Percentiles rank a stretch among this genome's conserved stretches.
phyloP scores from a whole-genome alignment of 1,284 basidiomycete genomes.

The Vanrija humicola region DNA sequence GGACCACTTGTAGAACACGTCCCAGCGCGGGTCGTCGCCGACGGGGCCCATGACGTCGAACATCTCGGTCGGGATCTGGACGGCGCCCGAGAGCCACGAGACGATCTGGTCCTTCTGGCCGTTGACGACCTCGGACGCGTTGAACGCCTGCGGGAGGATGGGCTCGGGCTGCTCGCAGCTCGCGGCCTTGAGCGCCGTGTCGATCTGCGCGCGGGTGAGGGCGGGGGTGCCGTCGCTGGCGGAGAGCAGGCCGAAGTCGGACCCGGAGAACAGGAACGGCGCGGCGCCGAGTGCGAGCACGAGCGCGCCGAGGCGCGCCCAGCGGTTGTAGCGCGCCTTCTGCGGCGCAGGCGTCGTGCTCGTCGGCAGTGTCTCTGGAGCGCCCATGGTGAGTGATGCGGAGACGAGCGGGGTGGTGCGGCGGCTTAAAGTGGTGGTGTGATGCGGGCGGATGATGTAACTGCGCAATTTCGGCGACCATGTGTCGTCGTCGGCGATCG shows the following conservation, averaged over 20 bases:
- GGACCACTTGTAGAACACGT: conserved; percentile 45
- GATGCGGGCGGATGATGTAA: no score
- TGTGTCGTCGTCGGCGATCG: no score
- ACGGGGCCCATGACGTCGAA: conserved; percentile 48
- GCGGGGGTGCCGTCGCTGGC: not conserved
- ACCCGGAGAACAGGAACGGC: no score
- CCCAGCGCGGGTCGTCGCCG: conserved; percentile 47
- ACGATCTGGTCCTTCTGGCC: conserved; percentile 33
- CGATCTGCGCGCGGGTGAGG: not conserved
- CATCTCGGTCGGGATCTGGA: conserved; percentile 45
- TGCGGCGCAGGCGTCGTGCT: no score
- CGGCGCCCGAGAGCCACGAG: conserved; percentile 37
- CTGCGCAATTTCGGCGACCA: no score
- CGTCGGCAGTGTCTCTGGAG: no score
- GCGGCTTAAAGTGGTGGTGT: no score
- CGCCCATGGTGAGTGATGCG: no score
- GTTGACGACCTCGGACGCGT: conserved; percentile 19
- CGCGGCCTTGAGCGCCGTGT: not conserved
- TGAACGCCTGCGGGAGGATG: conserved; percentile 4
- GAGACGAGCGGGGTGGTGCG: no score
- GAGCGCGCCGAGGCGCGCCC: no score
- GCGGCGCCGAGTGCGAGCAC: no score
- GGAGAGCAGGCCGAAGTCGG: not conserved
- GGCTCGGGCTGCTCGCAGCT: not conserved
- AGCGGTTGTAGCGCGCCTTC: no score